Percentiles rank a stretch among this genome's conserved stretches.
These are phyloP conservation scores for Pseudognaphalium luteoalbum DNA, from an alignment of 129 eudicot species.

Conservation along the genomic window DNA sequence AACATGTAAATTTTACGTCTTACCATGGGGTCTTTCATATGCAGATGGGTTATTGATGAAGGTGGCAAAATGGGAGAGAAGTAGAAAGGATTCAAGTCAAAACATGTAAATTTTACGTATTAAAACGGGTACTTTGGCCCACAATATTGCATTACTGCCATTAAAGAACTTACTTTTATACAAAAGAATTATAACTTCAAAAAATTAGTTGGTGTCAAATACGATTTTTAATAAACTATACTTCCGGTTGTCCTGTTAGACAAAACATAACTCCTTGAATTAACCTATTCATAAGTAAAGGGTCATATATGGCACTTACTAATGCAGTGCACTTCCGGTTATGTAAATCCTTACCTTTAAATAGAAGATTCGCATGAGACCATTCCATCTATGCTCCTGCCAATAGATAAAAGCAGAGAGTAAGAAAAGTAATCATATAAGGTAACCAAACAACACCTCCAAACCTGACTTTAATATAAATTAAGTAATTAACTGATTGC, in stretches of 20 bases:
- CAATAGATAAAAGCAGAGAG: not conserved
- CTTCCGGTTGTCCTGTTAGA: not conserved
- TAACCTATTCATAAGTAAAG: not conserved
- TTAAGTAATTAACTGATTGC: not conserved
- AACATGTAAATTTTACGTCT: too few relatives aligned
- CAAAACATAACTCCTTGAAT: not conserved
- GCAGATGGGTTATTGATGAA: not conserved
- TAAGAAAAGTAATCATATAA: conserved; percentile 7
- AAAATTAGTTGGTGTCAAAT: not conserved
- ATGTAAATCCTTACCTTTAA: conserved; percentile 23
- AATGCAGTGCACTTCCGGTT: not conserved
- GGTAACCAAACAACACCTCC: conserved; percentile 6
- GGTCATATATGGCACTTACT: not conserved
- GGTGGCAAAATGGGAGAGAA: not conserved
- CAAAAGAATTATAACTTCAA: not conserved
- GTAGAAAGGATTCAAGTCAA: not conserved
- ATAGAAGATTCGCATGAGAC: not conserved
- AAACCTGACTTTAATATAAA: not conserved
- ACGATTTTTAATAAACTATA: not conserved
- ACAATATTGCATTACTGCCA: too few relatives aligned
- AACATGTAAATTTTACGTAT: not conserved
- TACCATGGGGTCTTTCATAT: not conserved
- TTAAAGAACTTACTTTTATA: too few relatives aligned
- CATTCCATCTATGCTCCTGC: conserved; percentile 28
- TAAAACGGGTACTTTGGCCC: not conserved